phyloP scores from a whole-genome alignment of 169 alveolate genomes.

The Pseudocohnilembus persalinus region DNA sequence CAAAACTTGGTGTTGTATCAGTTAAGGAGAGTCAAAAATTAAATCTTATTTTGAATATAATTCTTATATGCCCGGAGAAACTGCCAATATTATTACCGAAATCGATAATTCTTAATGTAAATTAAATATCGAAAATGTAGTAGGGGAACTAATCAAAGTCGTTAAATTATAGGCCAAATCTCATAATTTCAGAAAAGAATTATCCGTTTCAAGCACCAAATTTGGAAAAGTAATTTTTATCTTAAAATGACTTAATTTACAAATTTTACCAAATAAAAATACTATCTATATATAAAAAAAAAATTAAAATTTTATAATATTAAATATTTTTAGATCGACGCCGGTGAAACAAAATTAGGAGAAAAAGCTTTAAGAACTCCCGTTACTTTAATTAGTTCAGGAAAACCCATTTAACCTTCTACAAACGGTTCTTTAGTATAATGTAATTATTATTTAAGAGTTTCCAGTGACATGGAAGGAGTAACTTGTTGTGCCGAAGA shows the following conservation, averaged over 20 bases:
- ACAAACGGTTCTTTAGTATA: neutral
- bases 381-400: neutral
- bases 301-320: no score
- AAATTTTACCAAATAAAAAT: no score
- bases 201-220: no score
- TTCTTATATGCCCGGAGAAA: neutral
- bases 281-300: no score
- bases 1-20: neutral
- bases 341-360: neutral
- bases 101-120: neutral
- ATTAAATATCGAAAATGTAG: neutral
- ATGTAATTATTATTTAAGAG: neutral
- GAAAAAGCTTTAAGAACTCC: neutral
- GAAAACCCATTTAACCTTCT: neutral
- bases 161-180: neutral
- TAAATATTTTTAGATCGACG: neutral
- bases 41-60: neutral
- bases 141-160: neutral
- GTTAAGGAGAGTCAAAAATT: neutral
- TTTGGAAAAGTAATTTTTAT: no score
- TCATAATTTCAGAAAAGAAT: no score
- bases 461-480: neutral
- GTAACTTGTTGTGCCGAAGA: neutral
- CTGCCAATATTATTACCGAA: neutral
- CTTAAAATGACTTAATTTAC: no score